phyloP scores from a whole-genome alignment of 352 stramenopile species.

The Phytophthora syringae region DNA sequence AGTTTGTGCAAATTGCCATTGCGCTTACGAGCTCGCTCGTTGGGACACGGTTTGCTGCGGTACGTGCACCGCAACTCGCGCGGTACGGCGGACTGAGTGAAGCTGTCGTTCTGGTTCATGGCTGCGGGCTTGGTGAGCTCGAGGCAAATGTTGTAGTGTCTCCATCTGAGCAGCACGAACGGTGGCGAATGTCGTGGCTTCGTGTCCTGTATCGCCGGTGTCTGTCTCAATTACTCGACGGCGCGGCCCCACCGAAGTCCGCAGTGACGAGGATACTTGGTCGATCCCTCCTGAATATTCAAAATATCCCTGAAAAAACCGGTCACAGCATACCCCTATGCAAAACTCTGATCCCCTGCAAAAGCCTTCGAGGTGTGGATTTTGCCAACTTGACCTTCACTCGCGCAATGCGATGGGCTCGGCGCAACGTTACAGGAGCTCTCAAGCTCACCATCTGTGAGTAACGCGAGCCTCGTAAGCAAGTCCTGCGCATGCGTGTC shows the following conservation, averaged over 20 bases:
- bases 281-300: constrained; percentile 22
- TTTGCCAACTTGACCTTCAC: constrained; percentile 18
- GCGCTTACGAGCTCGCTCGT: constrained; percentile 56
- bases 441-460: constrained; percentile 8
- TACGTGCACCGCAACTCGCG: constrained; percentile 49
- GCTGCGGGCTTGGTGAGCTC: constrained; percentile 16
- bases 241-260: no score
- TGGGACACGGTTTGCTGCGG: constrained; percentile 53
- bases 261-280: constrained; percentile 6
- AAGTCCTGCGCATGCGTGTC: neutral
- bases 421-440: constrained; percentile 18
- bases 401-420: constrained; percentile 18
- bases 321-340: neutral
- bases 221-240: no score
- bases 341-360: no score
- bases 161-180: constrained; percentile 5
- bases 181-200: constrained; percentile 1
- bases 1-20: constrained; percentile 59
- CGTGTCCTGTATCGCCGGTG: constrained; percentile 2
- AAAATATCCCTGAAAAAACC: constrained; percentile 21
- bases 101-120: constrained; percentile 29
- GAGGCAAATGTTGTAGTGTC: constrained; percentile 35
- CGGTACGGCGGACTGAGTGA: constrained; percentile 16
- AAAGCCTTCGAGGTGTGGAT: constrained; percentile 13
- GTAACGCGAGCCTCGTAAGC: constrained; percentile 17